Evolutionary conservation across 2,329 filamentous ascomycete species (phyloP), one percentile per base, ranked within the genome.

Genomic region (Albophoma yamanashiensis): DNA sequence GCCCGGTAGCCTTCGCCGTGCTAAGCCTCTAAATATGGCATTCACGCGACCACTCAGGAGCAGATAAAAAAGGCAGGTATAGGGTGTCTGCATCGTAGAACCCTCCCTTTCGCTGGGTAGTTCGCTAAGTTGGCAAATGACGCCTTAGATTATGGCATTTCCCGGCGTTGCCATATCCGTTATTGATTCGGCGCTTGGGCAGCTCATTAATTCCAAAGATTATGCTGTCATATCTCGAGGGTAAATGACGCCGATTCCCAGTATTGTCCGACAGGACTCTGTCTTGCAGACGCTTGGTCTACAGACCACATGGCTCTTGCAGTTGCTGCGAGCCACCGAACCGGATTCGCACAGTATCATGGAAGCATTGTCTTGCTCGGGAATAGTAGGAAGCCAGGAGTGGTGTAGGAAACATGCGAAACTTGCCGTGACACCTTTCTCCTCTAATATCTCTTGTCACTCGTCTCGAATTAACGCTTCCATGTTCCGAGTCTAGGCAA

Each of bases 191-290:
- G 73, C 75, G 0, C 67, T 86, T 3, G 68, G 84, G 1, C 76
- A 79, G 1, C 66, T 82, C 8, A 75, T 85, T 15, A 72, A 83
- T 14, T 75, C 76, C n/a, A 72, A 78, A 9, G 40, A 62, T 31
- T 62, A 67, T 50, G 60, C 68, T 1, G 58, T 57, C 2, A 53
- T 67, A 22, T 40, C 70, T 67, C 64, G 78, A 1, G 71, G 76
- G 42, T 84, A 80, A 79, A 67, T 71, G 4, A 79, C 79, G 0
- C 74, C 74, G 1, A 75, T 85, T 47, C 74, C 73, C 1, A 68
- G 69, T 12, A 66, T 84, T 17, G 31, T 50, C 14, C 45, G 45
- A 5, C 25, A 50, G 6, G 45, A 31, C 25, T 50, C 31, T 9
- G 45, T 50, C 45, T 31, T 50, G 45, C 45, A 50, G 12, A 50